These are phyloP conservation scores for Rhodosporidiobolus sp. DNA, from an alignment of 768 basidiomycete species.

Conservation along the genomic window DNA sequence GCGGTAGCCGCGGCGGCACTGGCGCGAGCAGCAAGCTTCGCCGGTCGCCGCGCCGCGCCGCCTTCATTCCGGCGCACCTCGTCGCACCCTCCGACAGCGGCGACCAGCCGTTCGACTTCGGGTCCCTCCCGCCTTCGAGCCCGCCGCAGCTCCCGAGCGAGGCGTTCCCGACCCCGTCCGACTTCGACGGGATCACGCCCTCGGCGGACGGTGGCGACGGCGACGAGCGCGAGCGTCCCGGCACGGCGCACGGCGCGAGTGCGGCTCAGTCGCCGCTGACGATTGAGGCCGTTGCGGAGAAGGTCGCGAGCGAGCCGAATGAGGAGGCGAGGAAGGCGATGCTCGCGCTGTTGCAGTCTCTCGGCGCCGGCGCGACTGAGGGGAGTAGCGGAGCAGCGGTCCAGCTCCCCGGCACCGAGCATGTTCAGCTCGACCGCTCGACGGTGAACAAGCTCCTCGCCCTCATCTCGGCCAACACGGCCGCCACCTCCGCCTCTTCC, in stretches of 20 bases:
- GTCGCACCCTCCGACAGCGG: slow-evolving; percentile 28
- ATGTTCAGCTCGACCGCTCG: slow-evolving; percentile 29
- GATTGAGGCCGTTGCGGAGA: slow-evolving; percentile 23
- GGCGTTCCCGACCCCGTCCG: slow-evolving; percentile 34
- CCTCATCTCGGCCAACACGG: slow-evolving; percentile 26
- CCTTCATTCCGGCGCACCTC: slow-evolving; percentile 21
- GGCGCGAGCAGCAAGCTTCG: not conserved
- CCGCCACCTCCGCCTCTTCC: not conserved
- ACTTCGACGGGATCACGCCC: slow-evolving; percentile 38
- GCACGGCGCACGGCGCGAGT: not conserved
- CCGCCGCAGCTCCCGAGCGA: slow-evolving; percentile 35
- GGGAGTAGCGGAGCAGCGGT: not conserved
- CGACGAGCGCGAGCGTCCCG: slow-evolving; percentile 3
- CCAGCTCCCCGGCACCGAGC: slow-evolving; percentile 6
- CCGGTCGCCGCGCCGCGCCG: slow-evolving; percentile 11
- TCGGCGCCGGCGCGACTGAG: not conserved
- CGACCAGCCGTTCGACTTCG: slow-evolving; percentile 32
- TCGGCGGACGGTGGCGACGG: slow-evolving; percentile 34
- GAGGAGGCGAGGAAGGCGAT: slow-evolving; percentile 22
- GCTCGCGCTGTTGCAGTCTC: slow-evolving; percentile 24
- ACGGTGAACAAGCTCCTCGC: slow-evolving; percentile 31
- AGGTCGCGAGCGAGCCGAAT: slow-evolving; percentile 29
- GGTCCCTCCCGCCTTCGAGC: slow-evolving; percentile 32
- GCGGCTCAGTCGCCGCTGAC: not conserved
- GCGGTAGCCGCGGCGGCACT: too few relatives aligned